Conservation (phyloP, 306 rosid species). For the Prosopis cineraria region DNA sequence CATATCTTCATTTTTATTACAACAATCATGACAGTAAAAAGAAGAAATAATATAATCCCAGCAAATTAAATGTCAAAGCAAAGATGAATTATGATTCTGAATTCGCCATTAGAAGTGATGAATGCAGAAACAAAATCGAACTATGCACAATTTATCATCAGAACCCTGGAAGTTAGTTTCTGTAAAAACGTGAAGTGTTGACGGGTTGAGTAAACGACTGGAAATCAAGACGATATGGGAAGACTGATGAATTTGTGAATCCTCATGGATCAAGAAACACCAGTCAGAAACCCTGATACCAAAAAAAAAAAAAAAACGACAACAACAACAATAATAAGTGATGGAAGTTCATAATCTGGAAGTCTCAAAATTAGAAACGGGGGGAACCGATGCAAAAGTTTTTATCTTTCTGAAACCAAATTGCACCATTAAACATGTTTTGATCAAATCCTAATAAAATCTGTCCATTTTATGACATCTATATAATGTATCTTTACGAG, state of each 20-base stretch:
- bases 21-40: too few relatives aligned
- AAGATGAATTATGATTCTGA: background rate
- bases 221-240: background rate
- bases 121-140: background rate
- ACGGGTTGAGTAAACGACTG: background rate
- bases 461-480: background rate
- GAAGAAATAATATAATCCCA: too few relatives aligned
- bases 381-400: slow-evolving; percentile 1
- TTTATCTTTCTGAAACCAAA: background rate
- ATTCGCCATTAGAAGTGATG: too few relatives aligned
- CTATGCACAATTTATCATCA: background rate
- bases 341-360: slow-evolving; percentile 1
- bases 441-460: background rate
- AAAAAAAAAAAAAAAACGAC: too few relatives aligned
- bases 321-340: background rate
- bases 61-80: background rate
- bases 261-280: background rate
- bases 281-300: background rate
- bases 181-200: background rate
- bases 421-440: too few relatives aligned
- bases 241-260: background rate
- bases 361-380: background rate
- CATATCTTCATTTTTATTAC: too few relatives aligned
- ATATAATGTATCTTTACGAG: background rate
- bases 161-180: background rate